phyloP scores from a whole-genome alignment of 495 filamentous ascomycete species.

The Neurospora sp. region DNA sequence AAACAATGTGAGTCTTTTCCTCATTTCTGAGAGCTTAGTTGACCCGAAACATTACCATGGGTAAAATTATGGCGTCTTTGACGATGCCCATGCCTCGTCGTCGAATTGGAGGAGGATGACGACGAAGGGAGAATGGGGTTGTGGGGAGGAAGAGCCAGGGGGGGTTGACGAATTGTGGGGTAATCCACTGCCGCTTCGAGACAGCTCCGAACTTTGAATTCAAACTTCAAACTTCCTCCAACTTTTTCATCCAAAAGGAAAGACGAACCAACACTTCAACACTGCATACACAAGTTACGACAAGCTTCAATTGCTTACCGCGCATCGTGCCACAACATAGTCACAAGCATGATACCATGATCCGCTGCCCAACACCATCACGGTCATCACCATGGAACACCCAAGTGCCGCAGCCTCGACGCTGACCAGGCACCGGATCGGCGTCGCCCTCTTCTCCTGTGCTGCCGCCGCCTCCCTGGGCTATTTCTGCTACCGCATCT shows the following conservation, averaged over 20 bases:
- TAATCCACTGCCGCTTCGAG: not conserved
- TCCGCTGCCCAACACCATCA: not conserved
- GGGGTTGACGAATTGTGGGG: not conserved
- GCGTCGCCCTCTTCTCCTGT: conserved; percentile 27
- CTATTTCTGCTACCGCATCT: conserved; percentile 30
- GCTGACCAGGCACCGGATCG: conserved; percentile 32
- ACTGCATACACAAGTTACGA: not conserved
- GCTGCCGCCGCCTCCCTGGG: conserved; percentile 26
- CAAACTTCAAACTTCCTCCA: not conserved
- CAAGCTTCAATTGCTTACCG: not conserved
- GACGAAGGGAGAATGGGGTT: not conserved
- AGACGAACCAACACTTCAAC: not conserved
- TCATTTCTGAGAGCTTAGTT: no score
- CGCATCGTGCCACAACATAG: not conserved
- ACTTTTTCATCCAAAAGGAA: not conserved
- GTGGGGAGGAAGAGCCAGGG: not conserved
- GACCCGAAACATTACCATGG: no score
- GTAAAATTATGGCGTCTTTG: not conserved
- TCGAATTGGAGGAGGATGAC: not conserved
- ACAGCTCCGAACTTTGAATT: not conserved
- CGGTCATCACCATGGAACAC: conserved; percentile 22
- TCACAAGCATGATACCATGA: conserved; percentile 11
- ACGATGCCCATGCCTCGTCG: not conserved
- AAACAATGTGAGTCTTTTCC: no score
- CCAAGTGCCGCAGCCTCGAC: conserved; percentile 30